Conservation (phyloP, 2,329 filamentous ascomycete genomes). For the Phaeosphaeriaceae sp. region DNA sequence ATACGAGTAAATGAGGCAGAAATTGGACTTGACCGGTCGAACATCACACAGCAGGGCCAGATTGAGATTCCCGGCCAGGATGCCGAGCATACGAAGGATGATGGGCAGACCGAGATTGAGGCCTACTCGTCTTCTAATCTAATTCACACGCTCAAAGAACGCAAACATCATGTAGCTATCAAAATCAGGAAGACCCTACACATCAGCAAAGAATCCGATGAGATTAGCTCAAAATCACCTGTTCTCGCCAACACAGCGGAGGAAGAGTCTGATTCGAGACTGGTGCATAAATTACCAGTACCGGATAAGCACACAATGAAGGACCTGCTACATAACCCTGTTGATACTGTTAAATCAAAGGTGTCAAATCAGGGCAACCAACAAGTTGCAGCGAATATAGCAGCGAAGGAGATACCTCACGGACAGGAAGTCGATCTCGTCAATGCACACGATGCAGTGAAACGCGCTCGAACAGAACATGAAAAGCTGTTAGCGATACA, state of each 20-base stretch:
- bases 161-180: slow-evolving; percentile 25
- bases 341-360: slow-evolving; percentile 32
- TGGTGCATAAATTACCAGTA: slow-evolving; percentile 17
- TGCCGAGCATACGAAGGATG: slow-evolving; percentile 24
- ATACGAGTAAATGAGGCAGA: slow-evolving; percentile 7
- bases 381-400: slow-evolving; percentile 35
- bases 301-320: slow-evolving; percentile 31
- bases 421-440: slow-evolving; percentile 47
- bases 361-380: slow-evolving; percentile 28
- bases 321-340: slow-evolving; percentile 31
- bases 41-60: slow-evolving; percentile 15
- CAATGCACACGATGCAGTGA: slow-evolving; percentile 36
- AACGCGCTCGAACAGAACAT: slow-evolving; percentile 15
- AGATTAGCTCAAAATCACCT: slow-evolving; percentile 9
- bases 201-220: slow-evolving; percentile 26
- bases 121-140: slow-evolving; percentile 16
- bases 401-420: slow-evolving; percentile 54
- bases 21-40: slow-evolving; percentile 22
- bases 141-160: slow-evolving; percentile 23
- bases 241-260: slow-evolving; percentile 22
- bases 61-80: slow-evolving; percentile 11
- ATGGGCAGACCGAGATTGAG: slow-evolving; percentile 15
- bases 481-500: slow-evolving; percentile 24
- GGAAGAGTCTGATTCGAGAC: slow-evolving; percentile 24
- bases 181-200: slow-evolving; percentile 34